Evolutionary conservation across 495 filamentous ascomycete species (phyloP).

Genomic region (Aspergillus haitiensis): DNA sequence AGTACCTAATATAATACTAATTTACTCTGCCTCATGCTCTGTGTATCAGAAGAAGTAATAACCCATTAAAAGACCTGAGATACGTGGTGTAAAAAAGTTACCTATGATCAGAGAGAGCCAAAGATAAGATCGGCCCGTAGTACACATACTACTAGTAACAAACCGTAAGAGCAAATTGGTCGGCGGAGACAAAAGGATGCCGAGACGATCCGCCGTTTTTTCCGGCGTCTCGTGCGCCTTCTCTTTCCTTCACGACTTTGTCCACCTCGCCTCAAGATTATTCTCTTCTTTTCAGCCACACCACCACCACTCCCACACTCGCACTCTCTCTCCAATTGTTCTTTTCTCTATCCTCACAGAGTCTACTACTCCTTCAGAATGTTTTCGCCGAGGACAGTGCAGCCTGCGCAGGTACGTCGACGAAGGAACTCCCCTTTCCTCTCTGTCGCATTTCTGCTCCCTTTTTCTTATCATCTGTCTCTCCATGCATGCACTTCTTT

Average conservation of each 20-base stretch:
- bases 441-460: slow-evolving; percentile 3
- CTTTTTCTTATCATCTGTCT: slow-evolving; percentile 9
- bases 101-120: too few species aligned
- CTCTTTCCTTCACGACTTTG: slow-evolving; percentile 22
- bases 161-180: slow-evolving; percentile 13
- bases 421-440: background rate
- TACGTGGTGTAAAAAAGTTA: too few species aligned
- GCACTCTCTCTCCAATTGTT: slow-evolving; percentile 7
- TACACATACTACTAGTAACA: background rate
- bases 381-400: slow-evolving; percentile 34
- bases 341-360: slow-evolving; percentile 15
- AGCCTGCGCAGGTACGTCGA: slow-evolving; percentile 37
- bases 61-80: too few species aligned
- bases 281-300: slow-evolving; percentile 7
- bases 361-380: slow-evolving; percentile 26
- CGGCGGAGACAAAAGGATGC: slow-evolving; percentile 25
- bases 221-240: slow-evolving; percentile 34
- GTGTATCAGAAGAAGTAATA: too few species aligned
- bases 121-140: slow-evolving; percentile 47
- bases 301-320: background rate
- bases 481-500: slow-evolving; percentile 23
- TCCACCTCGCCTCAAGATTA: slow-evolving; percentile 15
- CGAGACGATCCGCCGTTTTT: slow-evolving; percentile 49
- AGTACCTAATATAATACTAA: too few species aligned
- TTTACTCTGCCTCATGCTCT: too few species aligned